Conservation (phyloP, 2,329 filamentous ascomycete species). For the Neospermospora avenae region DNA sequence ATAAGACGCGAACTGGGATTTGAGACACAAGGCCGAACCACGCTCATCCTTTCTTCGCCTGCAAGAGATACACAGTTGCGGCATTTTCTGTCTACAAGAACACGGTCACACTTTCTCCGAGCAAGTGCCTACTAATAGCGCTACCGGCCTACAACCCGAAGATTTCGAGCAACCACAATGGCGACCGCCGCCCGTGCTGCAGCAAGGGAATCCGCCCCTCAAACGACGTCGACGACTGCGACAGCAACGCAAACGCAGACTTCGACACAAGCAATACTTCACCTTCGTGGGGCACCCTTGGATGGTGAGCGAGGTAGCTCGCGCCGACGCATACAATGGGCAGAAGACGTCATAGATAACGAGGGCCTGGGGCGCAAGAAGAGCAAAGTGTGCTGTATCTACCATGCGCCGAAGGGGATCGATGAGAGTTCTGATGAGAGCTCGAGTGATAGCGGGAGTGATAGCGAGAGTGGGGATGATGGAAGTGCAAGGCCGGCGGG, state of each 20-base stretch:
- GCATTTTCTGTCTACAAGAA: too few relatives aligned
- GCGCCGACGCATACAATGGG: conserved; percentile 76
- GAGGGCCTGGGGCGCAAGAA: conserved; percentile 92
- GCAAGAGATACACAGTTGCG: too few relatives aligned
- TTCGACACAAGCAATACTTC: conserved; percentile 26
- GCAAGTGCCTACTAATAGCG: too few relatives aligned
- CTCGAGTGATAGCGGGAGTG: conserved; percentile 47
- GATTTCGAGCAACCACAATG: background rate
- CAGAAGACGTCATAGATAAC: conserved; percentile 90
- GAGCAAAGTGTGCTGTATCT: conserved; percentile 99
- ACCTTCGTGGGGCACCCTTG: conserved; percentile 29
- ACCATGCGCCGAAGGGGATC: conserved; percentile 77
- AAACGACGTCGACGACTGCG: background rate
- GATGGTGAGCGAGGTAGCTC: conserved; percentile 35
- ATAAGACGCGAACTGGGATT: background rate
- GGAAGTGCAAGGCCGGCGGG: conserved; percentile 42
- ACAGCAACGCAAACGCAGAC: conserved; percentile 19
- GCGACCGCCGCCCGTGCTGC: conserved; percentile 5
- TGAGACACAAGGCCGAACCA: background rate
- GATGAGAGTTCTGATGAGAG: conserved; percentile 78
- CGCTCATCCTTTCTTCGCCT: background rate
- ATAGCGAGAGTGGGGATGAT: conserved; percentile 43
- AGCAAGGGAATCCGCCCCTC: background rate
- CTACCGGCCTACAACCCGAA: background rate
- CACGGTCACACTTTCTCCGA: too few relatives aligned